phyloP scores from a whole-genome alignment of 257 asterid genomes.

The Solanum medicagineum region DNA sequence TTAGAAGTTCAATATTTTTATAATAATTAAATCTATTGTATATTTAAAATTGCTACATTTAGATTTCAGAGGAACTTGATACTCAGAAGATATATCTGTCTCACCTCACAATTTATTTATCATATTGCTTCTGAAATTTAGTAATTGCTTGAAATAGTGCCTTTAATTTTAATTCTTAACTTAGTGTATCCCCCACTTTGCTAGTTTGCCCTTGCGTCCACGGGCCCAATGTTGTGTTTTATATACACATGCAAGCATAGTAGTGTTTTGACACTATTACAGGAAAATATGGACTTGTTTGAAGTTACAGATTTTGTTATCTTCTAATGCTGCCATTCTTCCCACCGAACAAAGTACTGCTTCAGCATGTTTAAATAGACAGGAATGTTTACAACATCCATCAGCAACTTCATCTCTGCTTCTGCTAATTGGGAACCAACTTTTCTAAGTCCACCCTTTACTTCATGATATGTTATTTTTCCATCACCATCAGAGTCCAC shows the following conservation, averaged over 20 bases:
- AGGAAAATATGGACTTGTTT: too few relatives aligned
- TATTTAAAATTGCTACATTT: too few relatives aligned
- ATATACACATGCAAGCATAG: too few relatives aligned
- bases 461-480: slow-evolving; percentile 78
- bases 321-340: too few relatives aligned
- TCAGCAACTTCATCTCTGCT: slow-evolving; percentile 86
- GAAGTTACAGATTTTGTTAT: too few relatives aligned
- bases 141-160: background rate
- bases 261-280: too few relatives aligned
- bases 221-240: too few relatives aligned
- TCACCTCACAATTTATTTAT: too few relatives aligned
- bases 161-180: background rate
- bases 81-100: too few relatives aligned
- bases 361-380: slow-evolving; percentile 1
- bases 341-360: background rate
- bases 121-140: background rate
- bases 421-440: slow-evolving; percentile 98
- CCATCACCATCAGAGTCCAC: slow-evolving; percentile 93
- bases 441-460: slow-evolving; percentile 68
- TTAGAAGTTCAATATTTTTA: background rate
- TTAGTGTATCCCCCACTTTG: background rate
- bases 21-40: too few relatives aligned
- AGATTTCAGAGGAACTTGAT: too few relatives aligned
- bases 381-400: slow-evolving; percentile 78
- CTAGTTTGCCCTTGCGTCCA: background rate